Evolutionary conservation across 2,329 filamentous ascomycete genomes (phyloP).

Genomic region (Verruconis gallopava): DNA sequence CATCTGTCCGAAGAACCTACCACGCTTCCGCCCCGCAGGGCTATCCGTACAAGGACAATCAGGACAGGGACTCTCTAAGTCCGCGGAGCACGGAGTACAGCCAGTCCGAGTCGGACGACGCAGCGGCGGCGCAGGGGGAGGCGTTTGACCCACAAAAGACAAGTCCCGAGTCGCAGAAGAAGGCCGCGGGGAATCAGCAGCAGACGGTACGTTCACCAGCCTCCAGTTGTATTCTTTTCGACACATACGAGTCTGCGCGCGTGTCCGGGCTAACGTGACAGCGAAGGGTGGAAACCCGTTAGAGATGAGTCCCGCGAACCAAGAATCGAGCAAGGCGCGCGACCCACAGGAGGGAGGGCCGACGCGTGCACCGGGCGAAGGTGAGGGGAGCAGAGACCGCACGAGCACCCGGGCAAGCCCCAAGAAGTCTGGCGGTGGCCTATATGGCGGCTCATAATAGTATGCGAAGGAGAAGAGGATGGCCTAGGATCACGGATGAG

Average conservation of each 20-base stretch:
- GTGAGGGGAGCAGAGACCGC: slow-evolving; percentile 17
- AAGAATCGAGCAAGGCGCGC: slow-evolving; percentile 40
- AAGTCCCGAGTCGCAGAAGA: slow-evolving; percentile 48
- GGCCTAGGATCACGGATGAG: too few species aligned
- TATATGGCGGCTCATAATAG: too few species aligned
- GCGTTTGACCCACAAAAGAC: slow-evolving; percentile 60
- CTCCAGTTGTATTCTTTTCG: too few species aligned
- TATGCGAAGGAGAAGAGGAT: too few species aligned
- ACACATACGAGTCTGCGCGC: too few species aligned
- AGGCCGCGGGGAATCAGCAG: slow-evolving; percentile 15
- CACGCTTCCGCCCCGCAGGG: background rate
- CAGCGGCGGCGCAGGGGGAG: slow-evolving; percentile 41
- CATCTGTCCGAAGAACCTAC: background rate
- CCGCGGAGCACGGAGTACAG: slow-evolving; percentile 54
- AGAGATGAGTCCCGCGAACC: slow-evolving; percentile 48
- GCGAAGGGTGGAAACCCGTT: slow-evolving; percentile 34
- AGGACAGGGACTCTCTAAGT: slow-evolving; percentile 46
- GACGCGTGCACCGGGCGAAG: background rate
- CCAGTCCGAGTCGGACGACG: slow-evolving; percentile 50
- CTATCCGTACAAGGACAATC: slow-evolving; percentile 28
- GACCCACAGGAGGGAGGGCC: slow-evolving; percentile 13
- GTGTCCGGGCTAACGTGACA: slow-evolving; percentile 1
- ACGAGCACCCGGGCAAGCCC: background rate
- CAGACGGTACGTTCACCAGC: too few species aligned
- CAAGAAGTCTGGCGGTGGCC: background rate